A percentile compares a stretch with the other conserved stretches of the same genome.
Evolutionary conservation across 768 basidiomycete species (phyloP).

Genomic region (Mycena sanguinolenta): DNA sequence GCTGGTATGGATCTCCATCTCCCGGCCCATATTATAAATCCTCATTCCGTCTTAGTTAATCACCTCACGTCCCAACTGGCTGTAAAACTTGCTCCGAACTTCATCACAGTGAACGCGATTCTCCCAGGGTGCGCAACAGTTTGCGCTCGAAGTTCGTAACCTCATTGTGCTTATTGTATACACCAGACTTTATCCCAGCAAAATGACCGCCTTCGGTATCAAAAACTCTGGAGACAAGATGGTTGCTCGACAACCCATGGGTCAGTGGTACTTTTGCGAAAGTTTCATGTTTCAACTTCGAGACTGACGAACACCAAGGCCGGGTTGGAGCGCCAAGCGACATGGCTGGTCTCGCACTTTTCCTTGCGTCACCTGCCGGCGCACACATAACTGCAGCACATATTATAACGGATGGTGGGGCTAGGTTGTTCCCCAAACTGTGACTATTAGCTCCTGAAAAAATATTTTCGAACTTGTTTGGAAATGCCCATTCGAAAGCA

Average conservation of each 20-base stretch:
- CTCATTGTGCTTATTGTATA: not conserved
- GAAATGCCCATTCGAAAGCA: too few relatives aligned
- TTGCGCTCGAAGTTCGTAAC: not conserved
- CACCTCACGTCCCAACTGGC: constrained; percentile 36
- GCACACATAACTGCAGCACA: constrained; percentile 84
- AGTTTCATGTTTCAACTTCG: too few relatives aligned
- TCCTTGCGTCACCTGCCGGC: constrained; percentile 78
- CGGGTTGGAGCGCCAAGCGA: constrained; percentile 76
- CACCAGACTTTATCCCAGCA: constrained; percentile 52
- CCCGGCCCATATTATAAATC: not conserved
- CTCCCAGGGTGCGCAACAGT: constrained; percentile 26
- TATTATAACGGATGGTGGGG: constrained; percentile 79
- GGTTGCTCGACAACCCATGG: constrained; percentile 32
- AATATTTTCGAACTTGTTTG: too few relatives aligned
- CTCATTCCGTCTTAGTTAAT: constrained; percentile 18
- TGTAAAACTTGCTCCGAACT: constrained; percentile 34
- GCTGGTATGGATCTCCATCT: constrained; percentile 16
- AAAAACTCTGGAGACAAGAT: constrained; percentile 30
- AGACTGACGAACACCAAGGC: constrained; percentile 55
- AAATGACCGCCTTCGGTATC: constrained; percentile 46
- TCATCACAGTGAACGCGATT: constrained; percentile 38
- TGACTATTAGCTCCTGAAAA: not conserved
- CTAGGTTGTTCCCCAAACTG: constrained; percentile 41
- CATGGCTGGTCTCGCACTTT: constrained; percentile 78
- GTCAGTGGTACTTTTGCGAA: constrained; percentile 56